Evolutionary conservation across 169 alveolate species (phyloP).

Genomic region (Eimeria praecox): DNA sequence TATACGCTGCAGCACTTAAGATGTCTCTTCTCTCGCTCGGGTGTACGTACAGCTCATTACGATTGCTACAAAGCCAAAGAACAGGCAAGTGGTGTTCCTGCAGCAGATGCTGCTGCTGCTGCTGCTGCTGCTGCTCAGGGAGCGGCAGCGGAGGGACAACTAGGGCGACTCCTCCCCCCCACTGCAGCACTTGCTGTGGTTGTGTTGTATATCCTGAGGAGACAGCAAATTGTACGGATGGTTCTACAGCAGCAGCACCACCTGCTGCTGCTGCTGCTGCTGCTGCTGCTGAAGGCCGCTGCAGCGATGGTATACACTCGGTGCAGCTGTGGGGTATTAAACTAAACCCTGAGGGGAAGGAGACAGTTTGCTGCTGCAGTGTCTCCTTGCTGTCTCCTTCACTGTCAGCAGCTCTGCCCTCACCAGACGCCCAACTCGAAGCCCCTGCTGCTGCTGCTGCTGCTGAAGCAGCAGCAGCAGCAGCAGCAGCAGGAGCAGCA

Average conservation of each 20-base stretch:
- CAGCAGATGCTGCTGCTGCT: constrained; percentile 33
- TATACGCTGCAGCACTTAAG: constrained; percentile 40
- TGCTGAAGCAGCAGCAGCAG: background rate
- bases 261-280: constrained; percentile 44
- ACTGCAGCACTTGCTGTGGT: constrained; percentile 57
- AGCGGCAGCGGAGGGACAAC: constrained; percentile 75
- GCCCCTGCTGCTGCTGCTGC: background rate
- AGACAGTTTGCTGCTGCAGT: background rate
- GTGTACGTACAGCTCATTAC: constrained; percentile 79
- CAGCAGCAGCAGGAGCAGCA: constrained; percentile 4
- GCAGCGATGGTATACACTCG: constrained; percentile 34
- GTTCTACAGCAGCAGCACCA: background rate
- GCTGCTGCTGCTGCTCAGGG: constrained; percentile 6
- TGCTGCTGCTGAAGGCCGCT: constrained; percentile 4
- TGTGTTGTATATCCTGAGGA: constrained; percentile 1
- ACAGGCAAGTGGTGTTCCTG: constrained; percentile 20
- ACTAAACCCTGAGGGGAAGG: constrained; percentile 10
- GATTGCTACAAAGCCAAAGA: constrained; percentile 75
- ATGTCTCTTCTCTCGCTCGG: constrained; percentile 78
- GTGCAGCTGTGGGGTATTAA: constrained; percentile 52
- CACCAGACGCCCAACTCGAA: background rate
- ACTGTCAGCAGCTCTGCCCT: background rate
- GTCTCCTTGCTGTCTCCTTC: constrained; percentile 16
- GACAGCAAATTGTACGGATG: constrained; percentile 38
- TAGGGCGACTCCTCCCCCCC: constrained; percentile 66